Base-by-base conservation (phyloP, 208 protist species). In the Sergeia podlipaevii region DNA sequence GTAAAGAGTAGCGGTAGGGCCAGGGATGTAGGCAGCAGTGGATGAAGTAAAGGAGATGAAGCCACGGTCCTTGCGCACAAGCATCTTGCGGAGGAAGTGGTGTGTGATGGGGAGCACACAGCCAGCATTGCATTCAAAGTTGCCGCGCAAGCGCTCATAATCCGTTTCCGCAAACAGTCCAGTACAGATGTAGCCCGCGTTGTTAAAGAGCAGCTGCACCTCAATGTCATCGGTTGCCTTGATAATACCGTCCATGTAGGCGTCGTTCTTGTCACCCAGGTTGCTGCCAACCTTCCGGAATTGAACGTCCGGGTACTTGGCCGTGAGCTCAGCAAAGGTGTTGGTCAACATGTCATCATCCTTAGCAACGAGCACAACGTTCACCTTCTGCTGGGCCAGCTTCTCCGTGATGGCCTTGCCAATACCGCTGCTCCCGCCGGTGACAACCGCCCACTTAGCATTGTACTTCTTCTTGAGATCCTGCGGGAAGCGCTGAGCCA, bases 391-490 rank as follows among this genome's bases (percentile, higher is more conserved):
- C 49, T 66, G 68, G 8, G 95, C 95, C n/a, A 98, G 81, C 75
- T 95, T 94, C 49, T 96, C 70, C 5, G 90, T 74, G 51, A 97
- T 96, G 23, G 87, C 94, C 60, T 88, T 93, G 24, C 97, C 97
- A 56, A 98, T 98, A 36, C 96, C 96, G 67, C 95, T 97, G 55
- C 93, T 97, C 8, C 81, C 79, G 50, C 96, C 96, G 17, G 96
- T 98, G 15, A 98, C 91, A 28, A 98, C 72, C 6, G 59, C 87
- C 85, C 88, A 97, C 57, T 89, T 64, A 3, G 83, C 77, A 47
- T 70, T 57, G 68, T 93, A 92, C 59, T 80, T 84, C 34, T 81
- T 77, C 50, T 84, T 78, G 23, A 91, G 71, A 59, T 91, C 70
- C 36, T 85, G 82, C 28, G 87, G 87, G 42, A 86, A 55, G 24